Base-by-base conservation (phyloP, 73 alveolate genomes). In the Stentor coeruleus region DNA sequence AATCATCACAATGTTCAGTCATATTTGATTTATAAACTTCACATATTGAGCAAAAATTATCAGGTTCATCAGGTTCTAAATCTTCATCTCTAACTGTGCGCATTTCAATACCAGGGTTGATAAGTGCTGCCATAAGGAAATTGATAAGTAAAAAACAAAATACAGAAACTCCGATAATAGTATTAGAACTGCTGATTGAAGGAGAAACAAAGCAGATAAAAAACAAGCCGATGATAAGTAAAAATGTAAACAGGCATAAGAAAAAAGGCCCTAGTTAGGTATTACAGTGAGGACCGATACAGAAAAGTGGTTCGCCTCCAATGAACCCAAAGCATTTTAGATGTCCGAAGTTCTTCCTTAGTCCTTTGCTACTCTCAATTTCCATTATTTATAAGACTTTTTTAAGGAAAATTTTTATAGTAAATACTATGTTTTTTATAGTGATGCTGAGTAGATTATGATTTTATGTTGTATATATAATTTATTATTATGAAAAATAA, bases 1-100 rank as follows among this genome's bases (percentile, higher is more conserved):
- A 89, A 73, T 89, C 95, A 41, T 82, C 90, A 49, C 95, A 89
- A 82, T 89, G 95, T 26, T 55, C 15, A 1, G 95, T 86, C 20
- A 74, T 75, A 58, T 28, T 73, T 35, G 39, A 39, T 76, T 84
- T 40, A 2, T 83, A 35, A 38, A 87, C 38, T 87, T 87, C 58
- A 36, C 92, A 87, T 2, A 59, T 72, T 76, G 82, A 74, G 35
- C 92, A 87, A 87, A 83, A 87, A 81, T 59, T 79, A 15, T 58
- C 33, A 2, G 86, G 28, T 58, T 75, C 26, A 14, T 35, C 81
- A 36, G 11, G 26, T 15, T 55, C 72, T 55, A 15, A 15, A 15
- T 15, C n/a, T 55, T 55, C 72, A 55, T 55, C 72, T 55, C n/a
- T n/a, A 55, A 15, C n/a, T 55, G 15, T 15, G 15, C 72, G 15